A percentile compares a stretch with the other conserved stretches of the same genome.
phyloP scores from a whole-genome alignment of 2,329 filamentous ascomycete species.

The Decorospora gaudefroyi region DNA sequence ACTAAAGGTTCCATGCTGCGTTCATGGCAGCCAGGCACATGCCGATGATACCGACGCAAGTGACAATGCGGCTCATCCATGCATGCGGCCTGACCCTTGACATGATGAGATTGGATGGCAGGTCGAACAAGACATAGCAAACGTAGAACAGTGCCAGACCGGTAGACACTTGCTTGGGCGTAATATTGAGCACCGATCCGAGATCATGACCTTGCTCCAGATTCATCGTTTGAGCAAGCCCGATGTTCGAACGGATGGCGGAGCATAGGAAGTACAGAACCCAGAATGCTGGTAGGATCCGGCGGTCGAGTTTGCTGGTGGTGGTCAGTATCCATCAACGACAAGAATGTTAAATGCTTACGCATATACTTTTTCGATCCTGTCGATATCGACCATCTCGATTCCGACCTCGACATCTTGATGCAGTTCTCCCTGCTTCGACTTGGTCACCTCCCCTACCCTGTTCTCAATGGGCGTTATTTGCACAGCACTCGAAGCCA shows the following conservation, averaged over 20 bases:
- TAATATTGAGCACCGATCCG: slow-evolving; percentile 69
- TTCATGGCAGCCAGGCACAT: slow-evolving; percentile 81
- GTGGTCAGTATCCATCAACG: slow-evolving; percentile 8
- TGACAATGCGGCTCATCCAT: slow-evolving; percentile 91
- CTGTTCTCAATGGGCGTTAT: slow-evolving; percentile 25
- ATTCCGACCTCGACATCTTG: slow-evolving; percentile 42
- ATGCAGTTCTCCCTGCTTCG: slow-evolving; percentile 35
- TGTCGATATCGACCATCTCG: slow-evolving; percentile 42
- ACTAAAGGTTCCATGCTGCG: slow-evolving; percentile 83
- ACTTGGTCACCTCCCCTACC: slow-evolving; percentile 15
- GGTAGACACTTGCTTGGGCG: slow-evolving; percentile 77
- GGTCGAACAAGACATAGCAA: slow-evolving; percentile 86
- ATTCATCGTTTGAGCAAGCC: slow-evolving; percentile 96
- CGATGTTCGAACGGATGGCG: slow-evolving; percentile 88
- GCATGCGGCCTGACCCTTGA: slow-evolving; percentile 79
- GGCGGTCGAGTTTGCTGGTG: slow-evolving; percentile 60
- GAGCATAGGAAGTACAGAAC: slow-evolving; percentile 89
- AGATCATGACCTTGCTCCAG: slow-evolving; percentile 70
- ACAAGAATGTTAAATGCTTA: slow-evolving; percentile 20
- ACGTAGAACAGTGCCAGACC: slow-evolving; percentile 90
- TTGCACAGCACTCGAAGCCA: slow-evolving; percentile 29
- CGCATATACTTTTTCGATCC: slow-evolving; percentile 47
- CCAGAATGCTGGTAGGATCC: slow-evolving; percentile 78
- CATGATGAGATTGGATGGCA: slow-evolving; percentile 89
- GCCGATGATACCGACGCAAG: slow-evolving; percentile 83